Evolutionary conservation across 306 rosid species (phyloP).

Genomic region (Inga oerstediana): DNA sequence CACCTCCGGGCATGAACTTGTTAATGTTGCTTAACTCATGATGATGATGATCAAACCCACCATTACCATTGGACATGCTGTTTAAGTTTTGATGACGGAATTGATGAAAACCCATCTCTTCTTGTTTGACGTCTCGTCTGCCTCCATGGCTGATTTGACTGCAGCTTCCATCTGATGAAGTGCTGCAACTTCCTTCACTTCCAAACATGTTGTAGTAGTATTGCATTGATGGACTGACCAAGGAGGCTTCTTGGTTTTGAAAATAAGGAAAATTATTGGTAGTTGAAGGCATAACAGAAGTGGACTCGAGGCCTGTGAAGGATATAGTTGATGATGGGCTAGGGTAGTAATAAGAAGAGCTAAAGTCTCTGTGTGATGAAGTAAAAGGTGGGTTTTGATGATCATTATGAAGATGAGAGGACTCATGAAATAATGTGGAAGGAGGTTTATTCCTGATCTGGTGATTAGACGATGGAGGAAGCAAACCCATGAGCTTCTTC

Average conservation of each 20-base stretch:
- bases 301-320: conserved; percentile 41
- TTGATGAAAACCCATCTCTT: conserved; percentile 46
- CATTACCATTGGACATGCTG: conserved; percentile 11
- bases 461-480: conserved; percentile 40
- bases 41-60: conserved; percentile 33
- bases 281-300: neutral
- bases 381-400: conserved; percentile 28
- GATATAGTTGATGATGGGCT: conserved; percentile 31
- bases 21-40: conserved; percentile 4
- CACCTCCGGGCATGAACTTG: conserved; percentile 42
- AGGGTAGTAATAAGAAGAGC: conserved; percentile 26
- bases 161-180: conserved; percentile 81
- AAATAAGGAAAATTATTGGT: conserved; percentile 36
- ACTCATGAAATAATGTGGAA: conserved; percentile 24
- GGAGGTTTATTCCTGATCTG: conserved; percentile 36
- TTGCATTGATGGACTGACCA: conserved; percentile 40
- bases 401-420: conserved; percentile 8
- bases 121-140: conserved; percentile 52
- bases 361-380: conserved; percentile 35
- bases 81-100: conserved; percentile 26
- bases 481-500: conserved; percentile 82
- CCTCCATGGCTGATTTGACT: conserved; percentile 51
- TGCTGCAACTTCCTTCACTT: conserved; percentile 77
- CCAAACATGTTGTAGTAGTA: conserved; percentile 56
- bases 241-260: conserved; percentile 48